Percentiles rank a stretch among this genome's conserved stretches.
Conservation (phyloP, 2,329 filamentous ascomycete genomes). For the Colletotrichum eleusines region DNA sequence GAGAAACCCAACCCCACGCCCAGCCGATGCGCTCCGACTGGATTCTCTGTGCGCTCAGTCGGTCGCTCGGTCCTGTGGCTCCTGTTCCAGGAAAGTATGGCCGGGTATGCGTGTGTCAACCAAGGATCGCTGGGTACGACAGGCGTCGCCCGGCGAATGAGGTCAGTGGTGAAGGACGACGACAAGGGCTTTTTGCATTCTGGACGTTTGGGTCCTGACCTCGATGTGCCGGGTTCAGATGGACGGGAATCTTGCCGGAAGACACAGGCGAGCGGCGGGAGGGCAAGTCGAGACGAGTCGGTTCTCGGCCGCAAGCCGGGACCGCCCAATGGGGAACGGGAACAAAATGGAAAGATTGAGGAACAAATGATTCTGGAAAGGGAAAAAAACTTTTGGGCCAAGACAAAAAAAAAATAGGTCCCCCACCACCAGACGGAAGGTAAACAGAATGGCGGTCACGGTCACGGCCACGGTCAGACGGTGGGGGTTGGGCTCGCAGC, state of each 20-base stretch:
- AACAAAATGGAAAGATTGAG: background rate
- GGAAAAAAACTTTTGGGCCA: constrained; percentile 1
- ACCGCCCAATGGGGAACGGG: constrained; percentile 27
- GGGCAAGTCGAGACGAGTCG: constrained; percentile 19
- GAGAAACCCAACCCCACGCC: constrained; percentile 39
- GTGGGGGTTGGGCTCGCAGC: constrained; percentile 35
- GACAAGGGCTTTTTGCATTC: constrained; percentile 30
- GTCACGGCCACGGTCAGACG: constrained; percentile 22
- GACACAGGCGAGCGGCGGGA: constrained; percentile 28
- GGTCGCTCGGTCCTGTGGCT: constrained; percentile 16
- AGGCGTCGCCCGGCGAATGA: constrained; percentile 32
- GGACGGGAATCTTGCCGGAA: constrained; percentile 41
- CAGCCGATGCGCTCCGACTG: constrained; percentile 34
- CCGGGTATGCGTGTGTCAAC: constrained; percentile 39
- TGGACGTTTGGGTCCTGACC: constrained; percentile 30
- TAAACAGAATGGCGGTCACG: constrained; percentile 37
- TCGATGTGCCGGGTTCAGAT: constrained; percentile 37
- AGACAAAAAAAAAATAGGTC: background rate
- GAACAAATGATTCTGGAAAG: background rate
- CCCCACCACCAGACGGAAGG: background rate
- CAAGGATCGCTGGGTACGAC: constrained; percentile 33
- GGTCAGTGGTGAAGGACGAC: constrained; percentile 29
- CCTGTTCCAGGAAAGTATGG: constrained; percentile 11
- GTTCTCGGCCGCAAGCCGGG: constrained; percentile 30
- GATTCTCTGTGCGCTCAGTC: constrained; percentile 29